Conservation (phyloP, 108 stramenopile genomes). For the Skeletonema grethae region DNA sequence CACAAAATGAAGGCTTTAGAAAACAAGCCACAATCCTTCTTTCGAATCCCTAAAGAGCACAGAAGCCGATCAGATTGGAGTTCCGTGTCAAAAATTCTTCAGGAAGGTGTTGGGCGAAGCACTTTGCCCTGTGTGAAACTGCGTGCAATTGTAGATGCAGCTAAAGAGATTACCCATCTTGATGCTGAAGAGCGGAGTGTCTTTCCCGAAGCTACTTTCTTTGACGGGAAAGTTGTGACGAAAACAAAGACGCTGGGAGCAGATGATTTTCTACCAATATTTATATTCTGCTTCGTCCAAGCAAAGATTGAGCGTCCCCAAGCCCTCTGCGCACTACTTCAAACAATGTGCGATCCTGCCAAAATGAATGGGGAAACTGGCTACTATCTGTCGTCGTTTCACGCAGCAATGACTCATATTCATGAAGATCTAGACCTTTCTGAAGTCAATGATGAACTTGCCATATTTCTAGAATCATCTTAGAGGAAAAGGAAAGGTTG, state of each 20-base stretch:
- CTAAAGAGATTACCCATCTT: conserved; percentile 71
- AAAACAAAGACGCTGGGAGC: conserved; percentile 65
- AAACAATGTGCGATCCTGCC: conserved; percentile 75
- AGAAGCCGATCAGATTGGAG: conserved; percentile 72
- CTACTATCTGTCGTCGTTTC: conserved; percentile 87
- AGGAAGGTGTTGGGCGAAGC: conserved; percentile 76
- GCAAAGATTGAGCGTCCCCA: conserved; percentile 83
- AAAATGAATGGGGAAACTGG: conserved; percentile 87
- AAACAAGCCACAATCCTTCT: conserved; percentile 61
- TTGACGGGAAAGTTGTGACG: conserved; percentile 38
- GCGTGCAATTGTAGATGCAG: conserved; percentile 82
- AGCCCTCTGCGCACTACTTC: conserved; percentile 77
- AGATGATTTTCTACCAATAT: conserved; percentile 92
- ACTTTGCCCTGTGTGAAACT: conserved; percentile 84
- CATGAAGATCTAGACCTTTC: conserved; percentile 68
- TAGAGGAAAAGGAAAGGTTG: not conserved
- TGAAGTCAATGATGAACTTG: conserved; percentile 46
- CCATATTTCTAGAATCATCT: conserved; percentile 34
- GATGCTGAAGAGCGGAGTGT: conserved; percentile 48
- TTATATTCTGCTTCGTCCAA: conserved; percentile 85
- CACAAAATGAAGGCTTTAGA: conserved; percentile 72
- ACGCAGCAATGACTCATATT: conserved; percentile 88
- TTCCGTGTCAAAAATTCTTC: conserved; percentile 72
- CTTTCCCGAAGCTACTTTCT: conserved; percentile 32
- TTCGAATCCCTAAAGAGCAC: conserved; percentile 55